These are phyloP conservation scores for Pythium graminicola DNA, from an alignment of 352 stramenopile genomes.

Conservation along the genomic window DNA sequence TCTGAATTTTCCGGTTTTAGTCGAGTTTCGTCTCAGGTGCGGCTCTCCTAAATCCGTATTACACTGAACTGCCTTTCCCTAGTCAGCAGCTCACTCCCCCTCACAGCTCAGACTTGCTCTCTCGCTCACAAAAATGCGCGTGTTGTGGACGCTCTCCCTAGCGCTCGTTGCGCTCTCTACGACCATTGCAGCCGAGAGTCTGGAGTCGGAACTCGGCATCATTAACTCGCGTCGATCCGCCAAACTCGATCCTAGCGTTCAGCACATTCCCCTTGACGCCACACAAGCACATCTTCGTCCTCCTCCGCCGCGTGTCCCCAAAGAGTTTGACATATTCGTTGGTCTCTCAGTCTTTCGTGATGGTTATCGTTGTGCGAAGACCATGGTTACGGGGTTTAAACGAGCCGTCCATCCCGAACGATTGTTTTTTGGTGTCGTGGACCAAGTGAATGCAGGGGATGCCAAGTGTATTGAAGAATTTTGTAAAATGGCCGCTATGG, in stretches of 20 bases:
- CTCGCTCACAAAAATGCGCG: not conserved
- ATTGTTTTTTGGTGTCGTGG: slow-evolving; percentile 75
- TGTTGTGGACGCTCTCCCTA: not conserved
- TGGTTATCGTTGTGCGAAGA: slow-evolving; percentile 72
- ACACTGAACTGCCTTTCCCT: not conserved
- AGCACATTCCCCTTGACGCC: slow-evolving; percentile 57
- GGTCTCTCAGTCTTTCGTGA: slow-evolving; percentile 80
- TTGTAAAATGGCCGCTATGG: slow-evolving; percentile 60
- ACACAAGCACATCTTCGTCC: slow-evolving; percentile 37
- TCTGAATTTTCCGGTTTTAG: no score
- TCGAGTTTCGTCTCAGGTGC: not conserved
- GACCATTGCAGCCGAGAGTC: slow-evolving; percentile 19
- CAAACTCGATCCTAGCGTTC: slow-evolving; percentile 47
- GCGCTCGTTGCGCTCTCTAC: not conserved
- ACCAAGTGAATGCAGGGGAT: slow-evolving; percentile 73
- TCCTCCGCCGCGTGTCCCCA: slow-evolving; percentile 46
- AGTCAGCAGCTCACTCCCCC: not conserved
- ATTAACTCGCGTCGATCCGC: slow-evolving; percentile 17
- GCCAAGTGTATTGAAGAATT: slow-evolving; percentile 67
- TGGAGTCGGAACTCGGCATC: slow-evolving; percentile 16
- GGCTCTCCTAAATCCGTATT: slow-evolving; percentile 5
- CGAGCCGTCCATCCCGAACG: slow-evolving; percentile 60
- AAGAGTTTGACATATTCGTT: slow-evolving; percentile 61
- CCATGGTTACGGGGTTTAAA: slow-evolving; percentile 71
- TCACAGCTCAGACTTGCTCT: no score